Conservation (phyloP, 2,329 filamentous ascomycete genomes). For the Calonectria honghensis region DNA sequence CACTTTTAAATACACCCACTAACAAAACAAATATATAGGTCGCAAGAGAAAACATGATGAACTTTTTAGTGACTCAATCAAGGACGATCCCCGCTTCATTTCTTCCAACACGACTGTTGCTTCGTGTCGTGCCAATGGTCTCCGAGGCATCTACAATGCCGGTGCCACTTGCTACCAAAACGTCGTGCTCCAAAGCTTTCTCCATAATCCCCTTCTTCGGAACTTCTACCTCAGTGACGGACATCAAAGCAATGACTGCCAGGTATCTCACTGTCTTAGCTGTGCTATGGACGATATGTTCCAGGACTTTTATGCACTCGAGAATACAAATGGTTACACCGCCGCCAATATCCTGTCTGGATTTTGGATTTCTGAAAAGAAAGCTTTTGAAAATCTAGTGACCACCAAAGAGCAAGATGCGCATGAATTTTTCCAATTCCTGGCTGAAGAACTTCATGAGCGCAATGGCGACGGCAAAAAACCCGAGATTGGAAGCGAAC, state of each 20-base stretch:
- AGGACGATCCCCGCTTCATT: slow-evolving; percentile 86
- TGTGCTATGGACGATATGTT: slow-evolving; percentile 85
- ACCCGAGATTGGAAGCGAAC: slow-evolving; percentile 75
- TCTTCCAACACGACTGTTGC: slow-evolving; percentile 85
- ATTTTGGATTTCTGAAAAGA: slow-evolving; percentile 90
- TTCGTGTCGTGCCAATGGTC: slow-evolving; percentile 89
- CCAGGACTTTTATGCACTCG: slow-evolving; percentile 81
- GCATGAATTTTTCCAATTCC: slow-evolving; percentile 97
- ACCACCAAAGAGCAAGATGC: slow-evolving; percentile 98
- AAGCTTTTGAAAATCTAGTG: slow-evolving; percentile 83
- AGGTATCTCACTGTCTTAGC: slow-evolving; percentile 76
- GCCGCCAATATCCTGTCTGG: slow-evolving; percentile 91
- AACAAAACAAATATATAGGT: slow-evolving; percentile 59
- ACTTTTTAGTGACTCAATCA: slow-evolving; percentile 76
- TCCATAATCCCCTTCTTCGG: slow-evolving; percentile 93
- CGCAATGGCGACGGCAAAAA: slow-evolving; percentile 83
- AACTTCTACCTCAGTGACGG: slow-evolving; percentile 95
- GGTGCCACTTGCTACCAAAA: slow-evolving; percentile 99
- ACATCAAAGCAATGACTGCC: slow-evolving; percentile 86
- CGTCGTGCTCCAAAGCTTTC: slow-evolving; percentile 92
- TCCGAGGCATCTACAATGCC: slow-evolving; percentile 96
- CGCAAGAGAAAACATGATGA: slow-evolving; percentile 87
- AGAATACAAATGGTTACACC: slow-evolving; percentile 91
- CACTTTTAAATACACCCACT: neutral
- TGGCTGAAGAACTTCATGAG: slow-evolving; percentile 92